Percentiles rank a stretch among this genome's conserved stretches.
phyloP scores from a whole-genome alignment of 2,329 filamentous ascomycete genomes.

The Hypoxylon sp. region DNA sequence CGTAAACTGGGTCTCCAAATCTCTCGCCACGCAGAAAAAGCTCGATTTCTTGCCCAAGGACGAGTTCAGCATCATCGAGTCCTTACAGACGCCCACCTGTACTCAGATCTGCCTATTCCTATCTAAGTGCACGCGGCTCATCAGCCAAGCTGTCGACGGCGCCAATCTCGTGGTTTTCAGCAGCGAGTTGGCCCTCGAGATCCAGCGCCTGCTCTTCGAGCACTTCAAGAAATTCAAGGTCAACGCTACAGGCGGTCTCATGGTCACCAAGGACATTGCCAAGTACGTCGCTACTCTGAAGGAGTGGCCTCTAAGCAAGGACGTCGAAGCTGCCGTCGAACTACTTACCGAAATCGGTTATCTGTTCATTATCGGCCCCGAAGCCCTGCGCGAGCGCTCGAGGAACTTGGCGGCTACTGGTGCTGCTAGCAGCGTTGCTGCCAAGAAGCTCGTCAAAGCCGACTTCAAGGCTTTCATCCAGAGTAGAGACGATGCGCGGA shows the following conservation, averaged over 20 bases:
- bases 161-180: constrained; percentile 87
- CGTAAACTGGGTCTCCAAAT: constrained; percentile 80
- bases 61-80: constrained; percentile 76
- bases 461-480: constrained; percentile 88
- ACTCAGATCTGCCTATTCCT: constrained; percentile 86
- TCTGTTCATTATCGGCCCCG: constrained; percentile 91
- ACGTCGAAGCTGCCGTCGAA: constrained; percentile 80
- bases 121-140: constrained; percentile 73
- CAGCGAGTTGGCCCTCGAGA: constrained; percentile 84
- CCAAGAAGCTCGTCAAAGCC: constrained; percentile 72
- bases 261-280: constrained; percentile 96
- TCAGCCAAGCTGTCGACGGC: constrained; percentile 80
- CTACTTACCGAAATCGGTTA: constrained; percentile 94
- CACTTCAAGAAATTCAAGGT: constrained; percentile 97
- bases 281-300: constrained; percentile 91
- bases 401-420: constrained; percentile 67
- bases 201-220: constrained; percentile 85
- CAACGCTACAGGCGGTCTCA: constrained; percentile 91
- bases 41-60: constrained; percentile 92
- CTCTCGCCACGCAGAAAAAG: constrained; percentile 84
- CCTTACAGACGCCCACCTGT: constrained; percentile 89
- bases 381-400: constrained; percentile 80
- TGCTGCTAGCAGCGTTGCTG: constrained; percentile 54
- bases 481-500: constrained; percentile 86
- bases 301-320: constrained; percentile 81